Base-by-base conservation (phyloP, 2,329 filamentous ascomycete genomes). In the Alternaria brassicae region DNA sequence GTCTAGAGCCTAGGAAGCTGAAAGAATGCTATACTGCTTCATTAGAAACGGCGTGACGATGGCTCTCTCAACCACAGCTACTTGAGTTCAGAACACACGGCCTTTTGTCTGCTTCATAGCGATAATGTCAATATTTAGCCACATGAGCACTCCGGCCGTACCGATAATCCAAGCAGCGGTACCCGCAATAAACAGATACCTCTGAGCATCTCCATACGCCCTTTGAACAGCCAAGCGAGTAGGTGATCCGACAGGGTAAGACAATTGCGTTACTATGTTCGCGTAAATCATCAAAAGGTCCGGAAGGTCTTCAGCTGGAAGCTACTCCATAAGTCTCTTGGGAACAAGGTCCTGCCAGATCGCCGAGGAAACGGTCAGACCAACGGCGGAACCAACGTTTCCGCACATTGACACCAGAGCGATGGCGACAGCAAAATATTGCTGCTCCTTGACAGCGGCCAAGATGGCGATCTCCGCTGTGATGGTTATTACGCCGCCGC, bases 271-370 rank as follows among this genome's bases (percentile, higher is more conserved):
- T 1, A 77, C 78, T 19, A 89, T 68, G 65, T 81, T 80, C 30
- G 81, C 80, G 61, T 86, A 86, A 44, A 89, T 79, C 4, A 48
- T 60, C 30, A 58, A 39, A 34, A 62, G 41, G 21, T 76, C 80
- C 41, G 69, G 69, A 68, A 80, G 76, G 21, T 64, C 69, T 1
- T 75, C 72, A 3, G 78, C 54, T 17, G 86, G 86, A 0, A 89
- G 77, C 9, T 63, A 59, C n/a, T 48, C 49, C 10, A 55, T 64
- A 13, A 89, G 78, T 8, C 81, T 81, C 15, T 79, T 72, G 5
- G 82, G 82, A 61, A 90, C 84, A 1, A 83, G 81, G 56, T 82
- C 80, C 0, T 84, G 85, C 87, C 88, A 91, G 59, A 91, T 84
- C 4, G 87, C 87, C 0, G 83, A 83, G 1, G 88, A 83, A 41